Base-by-base conservation (phyloP, 805 yeast species). In the Metschnikowia aberdeeniae region DNA sequence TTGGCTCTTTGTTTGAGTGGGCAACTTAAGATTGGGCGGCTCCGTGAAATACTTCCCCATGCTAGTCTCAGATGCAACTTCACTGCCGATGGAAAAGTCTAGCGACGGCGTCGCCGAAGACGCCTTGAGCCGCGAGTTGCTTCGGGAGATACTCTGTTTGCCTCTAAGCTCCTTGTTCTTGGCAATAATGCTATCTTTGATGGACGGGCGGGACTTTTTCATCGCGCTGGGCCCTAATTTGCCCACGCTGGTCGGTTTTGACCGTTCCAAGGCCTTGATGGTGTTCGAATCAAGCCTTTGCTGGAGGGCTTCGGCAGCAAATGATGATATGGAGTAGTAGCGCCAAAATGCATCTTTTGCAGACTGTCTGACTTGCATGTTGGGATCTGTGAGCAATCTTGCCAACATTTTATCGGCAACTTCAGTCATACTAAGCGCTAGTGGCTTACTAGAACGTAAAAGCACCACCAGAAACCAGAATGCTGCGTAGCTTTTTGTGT, bases 311-410 rank as follows among this genome's bases (percentile, higher is more conserved):
- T 74, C 77, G 0, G 82, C 85, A 11, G 69, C 65, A 0, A 63
- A 56, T 0, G 87, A 85, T 64, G 79, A 84, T 6, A 73, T 57
- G 17, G 68, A 70, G 53, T 73, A 75, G 44, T 80, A 75, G 11
- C 77, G 68, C 97, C 97, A 90, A 56, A 76, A 92, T 0, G 89
- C 73, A 3, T 72, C 68, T 59, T 96, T 76, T 69, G 84, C 86
- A 0, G 80, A 68, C 55, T 82, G 95, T 52, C 97, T 75, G 0
- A 87, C 97, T 0, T 77, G 68, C 0, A 90, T 88, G 47, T 85
- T 84, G 0, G 96, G 87, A 61, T 90, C 98, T 0, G 78, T 60
- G 0, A 93, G 67, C 17, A 92, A 83, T 53, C 78, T 82, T 3
- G 66, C 49, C 1, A 88, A 57, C 50, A 81, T 68, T 38, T 72